Percentiles rank a stretch among this genome's conserved stretches.
These are phyloP conservation scores for Xylaria grammica DNA, from an alignment of 495 filamentous ascomycete genomes.

Conservation along the genomic window DNA sequence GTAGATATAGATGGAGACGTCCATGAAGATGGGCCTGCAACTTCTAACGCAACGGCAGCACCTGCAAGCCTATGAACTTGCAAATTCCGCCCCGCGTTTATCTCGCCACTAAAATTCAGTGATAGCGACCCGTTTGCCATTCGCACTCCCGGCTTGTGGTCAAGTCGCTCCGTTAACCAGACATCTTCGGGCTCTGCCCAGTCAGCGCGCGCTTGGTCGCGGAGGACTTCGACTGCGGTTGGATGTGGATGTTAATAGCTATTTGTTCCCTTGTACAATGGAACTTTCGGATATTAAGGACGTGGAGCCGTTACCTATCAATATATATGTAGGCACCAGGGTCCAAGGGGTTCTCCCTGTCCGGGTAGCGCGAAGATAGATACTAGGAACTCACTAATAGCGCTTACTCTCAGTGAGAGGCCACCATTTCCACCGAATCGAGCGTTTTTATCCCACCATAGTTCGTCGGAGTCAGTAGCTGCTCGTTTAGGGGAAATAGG, in stretches of 20 bases:
- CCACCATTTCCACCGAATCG: constrained; percentile 57
- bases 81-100: constrained; percentile 14
- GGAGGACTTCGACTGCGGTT: constrained; percentile 29
- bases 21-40: background rate
- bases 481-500: too few species aligned
- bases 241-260: constrained; percentile 36
- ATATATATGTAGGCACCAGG: too few species aligned
- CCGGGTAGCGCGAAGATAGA: background rate
- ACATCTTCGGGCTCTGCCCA: constrained; percentile 52
- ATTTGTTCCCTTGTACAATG: background rate
- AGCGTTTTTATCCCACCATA: constrained; percentile 48
- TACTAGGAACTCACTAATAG: constrained; percentile 33
- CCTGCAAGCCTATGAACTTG: background rate
- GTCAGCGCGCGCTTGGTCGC: constrained; percentile 44
- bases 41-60: constrained; percentile 27
- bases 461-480: too few species aligned
- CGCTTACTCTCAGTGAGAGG: constrained; percentile 51
- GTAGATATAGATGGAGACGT: background rate
- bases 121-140: constrained; percentile 31
- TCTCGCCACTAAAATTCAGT: constrained; percentile 52
- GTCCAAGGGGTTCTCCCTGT: too few species aligned
- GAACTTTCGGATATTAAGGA: background rate
- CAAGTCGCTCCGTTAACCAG: constrained; percentile 54
- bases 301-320: too few species aligned
- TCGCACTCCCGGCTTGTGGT: constrained; percentile 44